These are phyloP conservation scores for Chenopodium suecicum DNA, from an alignment of 148 eudicot genomes.

Conservation along the genomic window DNA sequence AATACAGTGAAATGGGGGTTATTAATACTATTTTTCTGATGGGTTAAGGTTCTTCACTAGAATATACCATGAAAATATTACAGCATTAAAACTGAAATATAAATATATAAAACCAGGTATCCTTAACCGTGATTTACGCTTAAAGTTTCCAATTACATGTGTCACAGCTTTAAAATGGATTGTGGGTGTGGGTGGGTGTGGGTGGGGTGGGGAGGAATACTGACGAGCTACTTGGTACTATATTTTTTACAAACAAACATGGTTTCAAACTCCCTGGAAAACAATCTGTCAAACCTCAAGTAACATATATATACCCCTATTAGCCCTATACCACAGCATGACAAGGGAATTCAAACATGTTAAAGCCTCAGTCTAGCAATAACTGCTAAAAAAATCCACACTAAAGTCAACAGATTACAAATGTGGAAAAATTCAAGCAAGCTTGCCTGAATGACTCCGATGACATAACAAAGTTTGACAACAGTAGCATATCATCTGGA, in stretches of 20 bases:
- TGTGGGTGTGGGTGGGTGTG: too few species aligned
- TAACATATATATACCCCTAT: not conserved
- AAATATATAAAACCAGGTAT: not conserved
- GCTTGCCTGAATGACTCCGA: conserved; percentile 92
- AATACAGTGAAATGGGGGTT: not conserved
- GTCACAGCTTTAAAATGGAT: not conserved
- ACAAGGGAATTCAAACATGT: not conserved
- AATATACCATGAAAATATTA: not conserved
- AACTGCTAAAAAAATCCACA: conserved; percentile 7
- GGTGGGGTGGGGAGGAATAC: not conserved
- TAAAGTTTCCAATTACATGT: not conserved
- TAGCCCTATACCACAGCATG: not conserved
- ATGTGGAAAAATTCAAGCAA: conserved; percentile 4
- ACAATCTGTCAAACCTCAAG: not conserved
- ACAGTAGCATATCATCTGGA: conserved; percentile 95
- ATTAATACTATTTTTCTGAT: not conserved
- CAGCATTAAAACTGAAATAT: not conserved
- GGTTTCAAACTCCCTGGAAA: not conserved
- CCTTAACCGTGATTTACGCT: not conserved
- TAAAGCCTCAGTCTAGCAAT: not conserved
- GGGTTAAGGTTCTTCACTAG: not conserved
- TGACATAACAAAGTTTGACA: conserved; percentile 90
- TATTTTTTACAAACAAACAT: not conserved
- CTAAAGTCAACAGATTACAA: not conserved
- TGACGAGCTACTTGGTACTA: too few species aligned